Percentiles rank a stretch among this genome's conserved stretches.
phyloP scores from a whole-genome alignment of 2,329 filamentous ascomycete species.

The Fusarium subglutinans region DNA sequence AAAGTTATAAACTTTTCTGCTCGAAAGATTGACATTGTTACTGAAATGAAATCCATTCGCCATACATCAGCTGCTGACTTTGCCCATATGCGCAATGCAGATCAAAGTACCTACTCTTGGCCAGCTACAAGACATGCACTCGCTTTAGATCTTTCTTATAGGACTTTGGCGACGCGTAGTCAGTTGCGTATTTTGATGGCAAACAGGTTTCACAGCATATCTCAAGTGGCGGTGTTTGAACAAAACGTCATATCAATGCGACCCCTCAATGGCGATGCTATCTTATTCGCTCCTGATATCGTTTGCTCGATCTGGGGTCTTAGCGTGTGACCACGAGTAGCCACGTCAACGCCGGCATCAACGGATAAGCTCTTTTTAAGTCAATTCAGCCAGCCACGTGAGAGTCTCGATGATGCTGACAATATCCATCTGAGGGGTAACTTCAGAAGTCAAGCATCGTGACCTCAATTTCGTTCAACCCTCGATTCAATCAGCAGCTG shows the following conservation, averaged over 20 bases:
- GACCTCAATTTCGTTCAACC: neutral
- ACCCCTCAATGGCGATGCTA: constrained; percentile 13
- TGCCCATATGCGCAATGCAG: neutral
- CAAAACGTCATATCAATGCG: neutral
- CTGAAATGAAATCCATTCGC: neutral
- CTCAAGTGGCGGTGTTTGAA: neutral
- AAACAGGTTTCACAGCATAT: neutral
- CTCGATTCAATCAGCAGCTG: neutral
- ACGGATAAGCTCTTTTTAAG: neutral
- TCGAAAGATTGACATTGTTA: neutral
- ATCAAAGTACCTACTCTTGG: neutral
- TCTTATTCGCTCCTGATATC: constrained; percentile 7
- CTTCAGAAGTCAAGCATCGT: neutral
- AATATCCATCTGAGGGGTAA: constrained; percentile 10
- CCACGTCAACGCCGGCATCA: neutral
- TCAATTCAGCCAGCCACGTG: constrained; percentile 5
- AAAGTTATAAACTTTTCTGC: neutral
- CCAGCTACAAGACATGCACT: neutral
- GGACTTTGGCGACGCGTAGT: neutral
- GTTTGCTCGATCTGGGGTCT: neutral
- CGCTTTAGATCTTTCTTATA: neutral
- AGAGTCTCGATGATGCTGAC: constrained; percentile 3
- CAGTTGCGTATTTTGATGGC: neutral
- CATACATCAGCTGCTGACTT: neutral
- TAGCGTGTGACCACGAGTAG: neutral